Evolutionary conservation across 2,329 filamentous ascomycete genomes (phyloP), one percentile per base, ranked within the genome.

Genomic region (Teratosphaeria epicoccoides): DNA sequence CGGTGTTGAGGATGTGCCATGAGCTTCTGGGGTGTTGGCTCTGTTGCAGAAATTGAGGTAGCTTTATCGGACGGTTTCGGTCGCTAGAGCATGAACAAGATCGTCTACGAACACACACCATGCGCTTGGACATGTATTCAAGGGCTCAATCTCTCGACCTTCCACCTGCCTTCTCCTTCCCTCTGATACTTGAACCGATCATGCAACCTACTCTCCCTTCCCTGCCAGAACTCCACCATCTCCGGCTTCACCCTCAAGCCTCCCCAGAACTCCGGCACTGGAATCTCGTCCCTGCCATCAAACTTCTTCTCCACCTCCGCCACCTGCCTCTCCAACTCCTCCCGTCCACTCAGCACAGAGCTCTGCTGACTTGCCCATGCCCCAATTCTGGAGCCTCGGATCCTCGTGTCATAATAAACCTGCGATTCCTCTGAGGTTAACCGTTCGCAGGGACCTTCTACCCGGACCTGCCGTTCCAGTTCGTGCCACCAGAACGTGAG

Each of bases 331-430:
- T 95, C 88, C 54, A 98, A 71, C 71, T 87, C 76, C 55, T 77
- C 79, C 47, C 91, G 76, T 3, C 85, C 86, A 44, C 60, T 60
- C 52, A 97, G 70, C 43, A 91, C 87, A 61, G 80, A 76, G 65
- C 87, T 94, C 79, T 98, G 93, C 69, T 81, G 78, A 68, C 88
- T 95, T 10, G 93, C 88, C 93, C 93, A 97, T 1, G 90, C 93
- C 0, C 93, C 93, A 54, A 98, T 78, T 58, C 89, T 76, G 63
- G 83, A 88, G 0, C 88, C 91, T 3, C 93, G 75, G 47, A 88
- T 88, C 43, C 82, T 68, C 33, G 80, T 83, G 55, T 77, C 74
- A 68, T 76, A 84, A 66, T 83, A 83, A 2, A 76, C 66, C 69
- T 84, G 80, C 58, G 84, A 89, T 73, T 96, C 89, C 61, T 82